Conservation (phyloP, 2,329 filamentous ascomycete species). For the Zalaria obscura region DNA sequence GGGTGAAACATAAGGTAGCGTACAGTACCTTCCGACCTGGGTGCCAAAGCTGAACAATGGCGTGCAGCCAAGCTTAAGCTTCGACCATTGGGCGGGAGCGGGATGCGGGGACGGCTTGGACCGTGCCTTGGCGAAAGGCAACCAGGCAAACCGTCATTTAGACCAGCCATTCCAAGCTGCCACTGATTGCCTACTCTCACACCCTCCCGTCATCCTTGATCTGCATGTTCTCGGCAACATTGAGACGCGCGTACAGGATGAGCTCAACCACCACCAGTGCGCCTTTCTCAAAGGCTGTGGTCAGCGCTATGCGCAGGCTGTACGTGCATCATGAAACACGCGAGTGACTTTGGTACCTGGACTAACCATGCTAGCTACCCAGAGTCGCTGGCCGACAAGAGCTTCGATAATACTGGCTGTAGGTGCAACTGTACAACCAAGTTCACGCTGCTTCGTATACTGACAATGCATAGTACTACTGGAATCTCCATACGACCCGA, state of each 20-base stretch:
- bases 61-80: no score
- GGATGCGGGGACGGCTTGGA: no score
- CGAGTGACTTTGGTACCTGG: neutral
- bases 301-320: constrained; percentile 67
- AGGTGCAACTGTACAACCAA: constrained; percentile 15
- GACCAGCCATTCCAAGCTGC: no score
- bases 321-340: constrained; percentile 28
- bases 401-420: constrained; percentile 92
- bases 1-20: no score
- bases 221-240: constrained; percentile 16
- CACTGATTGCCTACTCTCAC: no score
- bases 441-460: constrained; percentile 1
- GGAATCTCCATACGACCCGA: constrained; percentile 49
- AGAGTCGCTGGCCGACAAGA: constrained; percentile 71
- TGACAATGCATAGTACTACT: constrained; percentile 40
- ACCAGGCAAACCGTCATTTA: no score
- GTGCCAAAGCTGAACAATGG: no score
- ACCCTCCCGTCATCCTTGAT: no score
- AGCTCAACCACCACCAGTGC: constrained; percentile 27
- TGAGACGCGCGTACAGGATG: constrained; percentile 25
- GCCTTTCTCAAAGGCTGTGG: constrained; percentile 54
- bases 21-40: no score
- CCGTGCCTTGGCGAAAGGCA: no score
- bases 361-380: constrained; percentile 52
- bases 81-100: no score